Evolutionary conservation across 352 stramenopile species (phyloP).

Genomic region (Phytopythium chamaehyphon): DNA sequence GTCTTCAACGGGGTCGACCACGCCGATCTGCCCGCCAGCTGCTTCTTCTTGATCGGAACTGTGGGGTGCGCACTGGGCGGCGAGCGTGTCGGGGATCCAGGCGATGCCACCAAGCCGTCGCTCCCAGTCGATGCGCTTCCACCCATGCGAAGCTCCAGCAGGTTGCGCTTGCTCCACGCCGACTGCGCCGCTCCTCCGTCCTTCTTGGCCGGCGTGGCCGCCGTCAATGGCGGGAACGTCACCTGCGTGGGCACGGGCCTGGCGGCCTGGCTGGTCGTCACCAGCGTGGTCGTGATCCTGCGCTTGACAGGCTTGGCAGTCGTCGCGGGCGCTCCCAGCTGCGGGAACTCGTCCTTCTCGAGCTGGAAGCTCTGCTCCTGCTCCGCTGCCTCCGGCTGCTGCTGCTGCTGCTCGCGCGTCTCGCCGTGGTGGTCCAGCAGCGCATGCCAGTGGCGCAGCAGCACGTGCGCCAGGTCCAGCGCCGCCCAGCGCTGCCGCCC

Average conservation of each 20-base stretch:
- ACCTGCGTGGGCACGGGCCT: conserved; percentile 22
- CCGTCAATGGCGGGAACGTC: conserved; percentile 22
- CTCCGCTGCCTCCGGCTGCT: neutral
- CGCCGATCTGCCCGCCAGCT: neutral
- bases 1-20: neutral
- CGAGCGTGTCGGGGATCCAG: conserved; percentile 1
- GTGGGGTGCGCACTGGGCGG: neutral
- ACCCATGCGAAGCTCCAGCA: conserved; percentile 44
- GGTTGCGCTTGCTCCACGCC: conserved; percentile 35
- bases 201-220: neutral
- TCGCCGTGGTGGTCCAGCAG: conserved; percentile 15
- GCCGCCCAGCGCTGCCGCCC: conserved; percentile 12
- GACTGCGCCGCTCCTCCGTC: conserved; percentile 8
- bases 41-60: conserved; percentile 2
- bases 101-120: neutral
- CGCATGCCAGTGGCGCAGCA: conserved; percentile 19
- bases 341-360: conserved; percentile 27
- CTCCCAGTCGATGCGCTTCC: neutral
- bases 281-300: conserved; percentile 43
- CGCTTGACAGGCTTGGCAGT: conserved; percentile 23
- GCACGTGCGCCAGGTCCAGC: conserved; percentile 23
- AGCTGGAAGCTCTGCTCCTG: conserved; percentile 21
- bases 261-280: conserved; percentile 22
- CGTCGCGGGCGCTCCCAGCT: conserved; percentile 6
- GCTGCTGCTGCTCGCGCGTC: neutral